phyloP scores from a whole-genome alignment of 805 yeast genomes.

The Lipomyces starkeyi region DNA sequence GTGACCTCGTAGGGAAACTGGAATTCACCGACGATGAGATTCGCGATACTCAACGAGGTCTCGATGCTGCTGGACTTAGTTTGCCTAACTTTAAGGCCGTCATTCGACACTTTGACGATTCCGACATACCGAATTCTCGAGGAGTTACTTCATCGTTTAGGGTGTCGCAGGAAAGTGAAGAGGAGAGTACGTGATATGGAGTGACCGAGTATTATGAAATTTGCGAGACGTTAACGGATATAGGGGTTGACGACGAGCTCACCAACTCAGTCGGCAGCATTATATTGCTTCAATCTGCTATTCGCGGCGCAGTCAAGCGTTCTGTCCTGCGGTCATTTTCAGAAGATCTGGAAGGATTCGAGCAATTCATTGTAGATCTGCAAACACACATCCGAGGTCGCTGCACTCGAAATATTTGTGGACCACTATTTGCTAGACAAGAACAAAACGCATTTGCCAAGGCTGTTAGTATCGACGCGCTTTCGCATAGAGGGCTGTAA shows the following conservation, averaged over 20 bases:
- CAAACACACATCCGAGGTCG: conserved; percentile 42
- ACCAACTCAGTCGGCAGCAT: conserved; percentile 7
- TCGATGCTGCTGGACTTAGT: conserved; percentile 67
- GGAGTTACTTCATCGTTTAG: neutral
- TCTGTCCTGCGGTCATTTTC: conserved; percentile 13
- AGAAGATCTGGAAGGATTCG: conserved; percentile 13
- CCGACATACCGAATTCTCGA: conserved; percentile 19
- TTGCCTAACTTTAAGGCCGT: conserved; percentile 77
- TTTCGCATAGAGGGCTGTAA: neutral
- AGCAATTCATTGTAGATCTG: conserved; percentile 5
- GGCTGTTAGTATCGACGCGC: neutral
- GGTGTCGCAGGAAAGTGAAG: conserved; percentile 22
- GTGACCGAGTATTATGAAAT: neutral
- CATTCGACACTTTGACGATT: conserved; percentile 51
- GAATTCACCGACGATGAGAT: conserved; percentile 74
- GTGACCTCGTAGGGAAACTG: conserved; percentile 64
- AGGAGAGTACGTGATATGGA: conserved; percentile 8
- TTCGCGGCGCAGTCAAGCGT: conserved; percentile 32
- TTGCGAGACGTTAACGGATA: neutral
- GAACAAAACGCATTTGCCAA: neutral
- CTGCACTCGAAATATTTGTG: conserved; percentile 9
- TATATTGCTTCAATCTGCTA: conserved; percentile 27
- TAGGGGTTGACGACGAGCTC: conserved; percentile 19
- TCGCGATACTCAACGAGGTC: conserved; percentile 62
- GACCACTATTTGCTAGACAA: neutral